phyloP scores from a whole-genome alignment of 768 basidiomycete species.

The Plicaturopsis crispa region DNA sequence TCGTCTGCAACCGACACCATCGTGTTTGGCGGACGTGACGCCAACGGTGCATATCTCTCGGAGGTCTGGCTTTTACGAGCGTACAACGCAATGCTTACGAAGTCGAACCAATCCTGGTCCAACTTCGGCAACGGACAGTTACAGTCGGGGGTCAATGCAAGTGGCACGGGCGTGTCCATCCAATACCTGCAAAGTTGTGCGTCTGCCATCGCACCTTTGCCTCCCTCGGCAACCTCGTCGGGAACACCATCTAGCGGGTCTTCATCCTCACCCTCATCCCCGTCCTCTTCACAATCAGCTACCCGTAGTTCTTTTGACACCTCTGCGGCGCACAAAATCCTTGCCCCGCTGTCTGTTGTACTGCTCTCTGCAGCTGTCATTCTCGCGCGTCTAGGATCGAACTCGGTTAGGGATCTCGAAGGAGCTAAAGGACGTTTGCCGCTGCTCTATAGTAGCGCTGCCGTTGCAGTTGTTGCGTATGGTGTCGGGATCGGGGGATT shows the following conservation, averaged over 20 bases:
- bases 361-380: slow-evolving; percentile 35
- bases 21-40: slow-evolving; percentile 73
- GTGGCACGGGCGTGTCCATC: slow-evolving; percentile 58
- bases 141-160: slow-evolving; percentile 54
- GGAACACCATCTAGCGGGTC: too few relatives aligned
- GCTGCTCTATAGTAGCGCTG: slow-evolving; percentile 27
- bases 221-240: slow-evolving; percentile 10
- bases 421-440: slow-evolving; percentile 14
- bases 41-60: slow-evolving; percentile 54
- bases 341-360: slow-evolving; percentile 41
- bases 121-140: slow-evolving; percentile 61
- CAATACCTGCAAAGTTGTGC: slow-evolving; percentile 59
- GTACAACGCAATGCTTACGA: slow-evolving; percentile 54
- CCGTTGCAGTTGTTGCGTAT: slow-evolving; percentile 41
- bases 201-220: slow-evolving; percentile 20
- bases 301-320: slow-evolving; percentile 22
- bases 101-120: slow-evolving; percentile 49
- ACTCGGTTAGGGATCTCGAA: slow-evolving; percentile 20
- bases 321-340: slow-evolving; percentile 37
- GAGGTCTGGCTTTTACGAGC: slow-evolving; percentile 77
- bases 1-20: slow-evolving; percentile 55
- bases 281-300: background rate
- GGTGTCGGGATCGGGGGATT: slow-evolving; percentile 58
- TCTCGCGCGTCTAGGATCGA: slow-evolving; percentile 32
- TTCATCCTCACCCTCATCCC: too few relatives aligned